A percentile compares a stretch with the other conserved stretches of the same genome.
Evolutionary conservation across 148 eudicot genomes (phyloP).

Genomic region (Simmondsia chinensis): DNA sequence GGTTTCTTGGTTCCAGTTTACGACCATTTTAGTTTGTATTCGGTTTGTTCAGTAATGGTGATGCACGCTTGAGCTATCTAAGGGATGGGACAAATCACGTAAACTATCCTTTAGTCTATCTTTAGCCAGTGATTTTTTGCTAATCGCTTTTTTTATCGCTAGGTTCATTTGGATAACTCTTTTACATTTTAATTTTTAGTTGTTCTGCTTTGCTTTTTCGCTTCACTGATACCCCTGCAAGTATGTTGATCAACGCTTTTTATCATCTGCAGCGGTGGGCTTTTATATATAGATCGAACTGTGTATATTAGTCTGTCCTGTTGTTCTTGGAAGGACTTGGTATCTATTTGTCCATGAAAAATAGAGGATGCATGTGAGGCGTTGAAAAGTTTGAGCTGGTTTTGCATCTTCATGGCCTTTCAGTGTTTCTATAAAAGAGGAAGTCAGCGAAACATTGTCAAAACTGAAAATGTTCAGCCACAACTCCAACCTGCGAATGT

Average conservation of each 20-base stretch:
- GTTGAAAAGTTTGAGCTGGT: slow-evolving; percentile 6
- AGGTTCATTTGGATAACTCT: too few relatives aligned
- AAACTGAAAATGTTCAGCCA: slow-evolving; percentile 20
- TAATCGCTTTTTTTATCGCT: too few relatives aligned
- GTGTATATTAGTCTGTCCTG: not conserved
- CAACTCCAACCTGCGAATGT: slow-evolving; percentile 18
- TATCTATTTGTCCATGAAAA: slow-evolving; percentile 6
- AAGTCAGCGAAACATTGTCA: slow-evolving; percentile 13
- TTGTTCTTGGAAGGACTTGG: not conserved
- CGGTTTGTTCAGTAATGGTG: too few relatives aligned
- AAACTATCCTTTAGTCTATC: too few relatives aligned
- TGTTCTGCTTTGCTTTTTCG: not conserved
- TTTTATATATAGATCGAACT: not conserved
- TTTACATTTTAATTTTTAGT: not conserved
- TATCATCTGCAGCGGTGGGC: slow-evolving; percentile 8
- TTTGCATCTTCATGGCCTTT: slow-evolving; percentile 31
- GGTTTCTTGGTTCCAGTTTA: too few relatives aligned
- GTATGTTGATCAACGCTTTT: not conserved
- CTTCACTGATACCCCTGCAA: not conserved
- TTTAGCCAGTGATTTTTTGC: too few relatives aligned
- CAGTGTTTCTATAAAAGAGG: slow-evolving; percentile 39
- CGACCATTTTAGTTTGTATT: too few relatives aligned
- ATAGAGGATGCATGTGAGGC: slow-evolving; percentile 3
- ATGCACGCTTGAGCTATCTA: too few relatives aligned
- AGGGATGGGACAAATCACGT: too few relatives aligned